A percentile compares a stretch with the other conserved stretches of the same genome.
phyloP scores from a whole-genome alignment of 2,329 filamentous ascomycete genomes.

The Talaromyces sp. region DNA sequence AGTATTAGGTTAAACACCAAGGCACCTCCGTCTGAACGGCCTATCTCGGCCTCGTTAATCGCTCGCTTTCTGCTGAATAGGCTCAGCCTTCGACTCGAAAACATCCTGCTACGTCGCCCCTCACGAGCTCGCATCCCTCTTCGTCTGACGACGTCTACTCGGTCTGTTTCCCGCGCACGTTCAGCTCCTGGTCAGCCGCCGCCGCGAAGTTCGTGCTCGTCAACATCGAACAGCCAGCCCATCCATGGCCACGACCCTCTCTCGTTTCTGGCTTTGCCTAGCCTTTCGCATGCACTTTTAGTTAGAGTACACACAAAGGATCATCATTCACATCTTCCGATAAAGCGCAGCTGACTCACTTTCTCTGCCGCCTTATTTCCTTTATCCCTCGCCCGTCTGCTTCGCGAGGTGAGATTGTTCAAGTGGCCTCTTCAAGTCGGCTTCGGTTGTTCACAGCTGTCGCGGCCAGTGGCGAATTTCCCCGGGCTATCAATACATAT shows the following conservation, averaged over 20 bases:
- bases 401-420: neutral
- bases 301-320: conserved; percentile 1
- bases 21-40: neutral
- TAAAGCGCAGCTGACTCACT: neutral
- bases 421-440: neutral
- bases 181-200: neutral
- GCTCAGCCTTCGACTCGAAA: neutral
- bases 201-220: neutral
- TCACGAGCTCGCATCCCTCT: no score
- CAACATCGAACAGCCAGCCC: conserved; percentile 2
- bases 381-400: neutral
- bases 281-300: conserved; percentile 5
- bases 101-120: neutral
- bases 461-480: neutral
- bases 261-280: conserved; percentile 8
- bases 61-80: neutral
- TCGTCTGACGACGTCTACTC: neutral
- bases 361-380: neutral
- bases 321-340: neutral
- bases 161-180: neutral
- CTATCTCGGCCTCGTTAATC: neutral
- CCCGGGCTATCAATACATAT: neutral
- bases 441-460: neutral
- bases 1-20: neutral
- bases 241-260: conserved; percentile 11